These are phyloP conservation scores for Botrytis aclada DNA, from an alignment of 2,329 filamentous ascomycete species.

Conservation along the genomic window DNA sequence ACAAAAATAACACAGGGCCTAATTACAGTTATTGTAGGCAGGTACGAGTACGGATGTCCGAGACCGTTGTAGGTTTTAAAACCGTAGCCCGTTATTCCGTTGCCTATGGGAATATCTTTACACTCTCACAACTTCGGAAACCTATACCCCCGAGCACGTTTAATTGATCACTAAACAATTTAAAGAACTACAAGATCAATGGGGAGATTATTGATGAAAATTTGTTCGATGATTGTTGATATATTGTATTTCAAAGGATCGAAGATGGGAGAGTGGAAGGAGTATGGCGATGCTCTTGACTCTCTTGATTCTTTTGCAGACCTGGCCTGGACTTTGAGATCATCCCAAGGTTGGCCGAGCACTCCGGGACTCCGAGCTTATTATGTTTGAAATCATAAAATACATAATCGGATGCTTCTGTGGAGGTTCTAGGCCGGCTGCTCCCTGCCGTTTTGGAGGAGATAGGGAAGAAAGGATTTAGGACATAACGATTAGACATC, in stretches of 20 bases:
- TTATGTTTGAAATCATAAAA: neutral
- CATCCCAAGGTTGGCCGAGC: constrained; percentile 3
- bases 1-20: neutral
- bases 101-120: neutral
- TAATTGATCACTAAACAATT: neutral
- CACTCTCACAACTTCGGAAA: neutral
- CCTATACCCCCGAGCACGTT: neutral
- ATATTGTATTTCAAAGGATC: neutral
- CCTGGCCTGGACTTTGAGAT: neutral
- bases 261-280: neutral
- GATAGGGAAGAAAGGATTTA: neutral
- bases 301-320: neutral
- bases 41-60: neutral
- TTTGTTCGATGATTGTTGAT: neutral
- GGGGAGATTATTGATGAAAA: neutral
- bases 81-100: neutral
- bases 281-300: neutral
- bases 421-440: neutral
- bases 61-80: neutral
- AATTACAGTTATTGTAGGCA: neutral
- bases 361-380: neutral
- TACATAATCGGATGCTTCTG: neutral
- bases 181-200: neutral
- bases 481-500: neutral
- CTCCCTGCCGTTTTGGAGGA: neutral